Percentiles rank a stretch among this genome's conserved stretches.
phyloP scores from a whole-genome alignment of 805 yeast species.

The Candida sithepensis region DNA sequence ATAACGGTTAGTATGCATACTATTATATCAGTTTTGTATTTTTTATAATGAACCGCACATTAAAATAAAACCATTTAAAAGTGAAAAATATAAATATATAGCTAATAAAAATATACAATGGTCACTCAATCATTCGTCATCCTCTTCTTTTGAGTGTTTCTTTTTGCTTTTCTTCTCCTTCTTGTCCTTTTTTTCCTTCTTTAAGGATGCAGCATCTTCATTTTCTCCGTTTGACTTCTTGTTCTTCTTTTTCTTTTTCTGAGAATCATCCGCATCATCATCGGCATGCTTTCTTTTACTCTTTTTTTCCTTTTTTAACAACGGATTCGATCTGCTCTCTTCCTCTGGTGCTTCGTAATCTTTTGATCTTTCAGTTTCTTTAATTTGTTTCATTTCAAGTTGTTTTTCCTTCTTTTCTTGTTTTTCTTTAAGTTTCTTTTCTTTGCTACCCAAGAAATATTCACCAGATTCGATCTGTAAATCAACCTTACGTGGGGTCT shows the following conservation, averaged over 20 bases:
- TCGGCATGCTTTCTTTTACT: conserved; percentile 10
- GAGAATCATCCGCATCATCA: conserved; percentile 28
- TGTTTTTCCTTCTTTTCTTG: conserved; percentile 80
- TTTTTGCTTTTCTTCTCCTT: conserved; percentile 3
- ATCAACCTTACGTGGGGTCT: conserved; percentile 94
- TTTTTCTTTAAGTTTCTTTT: conserved; percentile 66
- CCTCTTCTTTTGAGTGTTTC: background rate
- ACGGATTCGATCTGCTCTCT: conserved; percentile 34
- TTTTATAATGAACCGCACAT: background rate
- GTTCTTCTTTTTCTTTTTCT: conserved; percentile 17
- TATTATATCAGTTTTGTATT: background rate
- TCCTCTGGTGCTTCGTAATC: conserved; percentile 89
- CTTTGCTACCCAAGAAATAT: conserved; percentile 85
- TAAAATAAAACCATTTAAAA: background rate
- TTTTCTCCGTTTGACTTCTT: conserved; percentile 16
- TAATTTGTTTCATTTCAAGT: conserved; percentile 60
- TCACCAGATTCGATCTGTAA: conserved; percentile 98
- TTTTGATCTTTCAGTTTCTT: conserved; percentile 66
- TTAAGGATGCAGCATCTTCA: no score
- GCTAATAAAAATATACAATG: background rate
- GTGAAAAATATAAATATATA: background rate
- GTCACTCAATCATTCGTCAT: conserved; percentile 1
- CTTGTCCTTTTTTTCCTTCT: conserved; percentile 8
- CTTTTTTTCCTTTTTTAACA: conserved; percentile 30
- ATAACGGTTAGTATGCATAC: background rate